Base-by-base conservation (phyloP, 2,329 filamentous ascomycete species). In the Reticulascus tulasneorum region DNA sequence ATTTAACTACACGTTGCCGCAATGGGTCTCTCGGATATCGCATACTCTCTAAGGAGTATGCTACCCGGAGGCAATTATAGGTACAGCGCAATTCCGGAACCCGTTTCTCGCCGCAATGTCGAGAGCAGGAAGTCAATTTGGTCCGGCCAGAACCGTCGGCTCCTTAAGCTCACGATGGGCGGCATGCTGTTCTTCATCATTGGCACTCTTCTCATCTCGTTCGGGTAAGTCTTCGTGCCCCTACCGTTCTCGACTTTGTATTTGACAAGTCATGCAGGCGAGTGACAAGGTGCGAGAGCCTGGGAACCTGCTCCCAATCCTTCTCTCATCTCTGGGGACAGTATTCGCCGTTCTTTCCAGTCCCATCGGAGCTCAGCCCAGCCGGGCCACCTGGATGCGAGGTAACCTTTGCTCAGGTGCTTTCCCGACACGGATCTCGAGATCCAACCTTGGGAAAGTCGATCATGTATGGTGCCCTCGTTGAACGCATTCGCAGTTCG, bases 371-470 rank as follows among this genome's bases (percentile, higher is more conserved):
- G 4, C 76, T 87, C 33, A 66, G 77, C 12, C 49, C 70, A 7
- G 66, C 67, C 7, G 64, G 84, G 1, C 89, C 88, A 0, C 47
- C 66, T 1, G 69, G 67, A n/a, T 96, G 90, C 62, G 65, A 75
- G 10, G 64, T 91, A 48, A 91, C 82, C 4, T 91, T 94, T 59
- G 90, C 75, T 2, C 84, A 90, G 52, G 67, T 90, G 17, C 73
- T 96, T 30, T 89, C 87, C 16, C 80, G 90, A 3, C 90, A 96
- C 56, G 90, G 89, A 30, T 86, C 86, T 23, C 77, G 90, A 34
- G 84, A 87, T 54, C 90, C 90, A 1, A 94, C 89, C 0, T 52
- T 64, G 9, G 66, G 67, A 46, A 94, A 90, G 65, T 76, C 80
- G 1, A 54, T 58, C 9, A 54, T 59, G 7, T 95, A 94, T 62